Evolutionary conservation across 2,329 filamentous ascomycete species (phyloP).

Genomic region (Leptoxyphium fumago): DNA sequence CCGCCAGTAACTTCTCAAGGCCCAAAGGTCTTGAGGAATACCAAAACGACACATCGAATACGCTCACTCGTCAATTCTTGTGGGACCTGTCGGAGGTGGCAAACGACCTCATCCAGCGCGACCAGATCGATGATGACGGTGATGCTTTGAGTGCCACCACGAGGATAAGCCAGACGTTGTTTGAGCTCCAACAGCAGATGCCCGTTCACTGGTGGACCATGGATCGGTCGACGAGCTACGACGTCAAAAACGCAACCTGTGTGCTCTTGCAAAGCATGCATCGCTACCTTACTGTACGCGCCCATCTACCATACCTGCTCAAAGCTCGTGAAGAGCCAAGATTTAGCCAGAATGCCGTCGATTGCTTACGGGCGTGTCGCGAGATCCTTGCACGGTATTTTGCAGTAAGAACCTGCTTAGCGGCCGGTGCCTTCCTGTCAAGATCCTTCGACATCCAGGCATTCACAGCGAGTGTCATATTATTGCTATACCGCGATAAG

Average conservation of each 20-base stretch:
- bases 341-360: background rate
- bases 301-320: constrained; percentile 1
- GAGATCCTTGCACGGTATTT: constrained; percentile 1
- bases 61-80: background rate
- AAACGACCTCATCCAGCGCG: constrained; percentile 1
- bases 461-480: constrained; percentile 2
- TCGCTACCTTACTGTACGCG: constrained; percentile 1
- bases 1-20: constrained; percentile 1
- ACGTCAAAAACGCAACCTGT: constrained; percentile 1
- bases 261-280: constrained; percentile 2
- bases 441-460: constrained; percentile 3
- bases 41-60: background rate
- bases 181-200: background rate
- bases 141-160: background rate
- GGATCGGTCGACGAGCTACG: constrained; percentile 1
- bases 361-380: constrained; percentile 2
- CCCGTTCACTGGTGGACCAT: constrained; percentile 1
- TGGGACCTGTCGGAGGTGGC: background rate
- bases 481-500: constrained; percentile 1
- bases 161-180: background rate
- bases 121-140: background rate
- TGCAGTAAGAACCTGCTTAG: constrained; percentile 1
- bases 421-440: constrained; percentile 1
- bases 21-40: background rate
- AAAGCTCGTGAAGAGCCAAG: background rate